Evolutionary conservation across 179 eudicot genomes (phyloP).

Genomic region (Camellia oleifera): DNA sequence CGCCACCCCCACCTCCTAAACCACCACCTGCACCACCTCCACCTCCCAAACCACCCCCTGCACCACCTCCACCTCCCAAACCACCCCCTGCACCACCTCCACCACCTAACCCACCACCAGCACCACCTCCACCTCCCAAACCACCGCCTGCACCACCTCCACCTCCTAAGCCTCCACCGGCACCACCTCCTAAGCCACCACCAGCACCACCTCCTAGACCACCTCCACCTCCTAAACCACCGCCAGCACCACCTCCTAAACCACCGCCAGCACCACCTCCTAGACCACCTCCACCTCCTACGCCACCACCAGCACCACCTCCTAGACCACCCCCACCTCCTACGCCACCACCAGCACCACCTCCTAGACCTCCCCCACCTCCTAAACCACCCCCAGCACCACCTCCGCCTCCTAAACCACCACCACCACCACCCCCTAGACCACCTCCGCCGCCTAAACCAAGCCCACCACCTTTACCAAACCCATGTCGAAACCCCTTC

Average conservation of each 20-base stretch:
- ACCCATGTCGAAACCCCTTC: background rate
- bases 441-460: slow-evolving; percentile 4
- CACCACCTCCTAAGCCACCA: slow-evolving; percentile 6
- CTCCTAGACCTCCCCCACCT: slow-evolving; percentile 1
- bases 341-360: background rate
- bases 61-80: background rate
- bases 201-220: slow-evolving; percentile 1
- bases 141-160: slow-evolving; percentile 4
- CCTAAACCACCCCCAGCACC: background rate
- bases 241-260: background rate
- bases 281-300: background rate
- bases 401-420: background rate
- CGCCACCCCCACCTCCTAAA: slow-evolving; percentile 10
- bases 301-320: background rate
- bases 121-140: slow-evolving; percentile 5
- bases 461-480: background rate
- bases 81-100: slow-evolving; percentile 15
- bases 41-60: slow-evolving; percentile 1
- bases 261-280: slow-evolving; percentile 16
- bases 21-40: slow-evolving; percentile 9
- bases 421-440: background rate
- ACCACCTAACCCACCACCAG: slow-evolving; percentile 9
- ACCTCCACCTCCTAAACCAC: too few species aligned
- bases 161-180: background rate
- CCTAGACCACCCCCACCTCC: slow-evolving; percentile 6